Evolutionary conservation across 163 green algal species (phyloP), one percentile per base, ranked within the genome.

Genomic region (Chlamydomonas reinhardtii): DNA sequence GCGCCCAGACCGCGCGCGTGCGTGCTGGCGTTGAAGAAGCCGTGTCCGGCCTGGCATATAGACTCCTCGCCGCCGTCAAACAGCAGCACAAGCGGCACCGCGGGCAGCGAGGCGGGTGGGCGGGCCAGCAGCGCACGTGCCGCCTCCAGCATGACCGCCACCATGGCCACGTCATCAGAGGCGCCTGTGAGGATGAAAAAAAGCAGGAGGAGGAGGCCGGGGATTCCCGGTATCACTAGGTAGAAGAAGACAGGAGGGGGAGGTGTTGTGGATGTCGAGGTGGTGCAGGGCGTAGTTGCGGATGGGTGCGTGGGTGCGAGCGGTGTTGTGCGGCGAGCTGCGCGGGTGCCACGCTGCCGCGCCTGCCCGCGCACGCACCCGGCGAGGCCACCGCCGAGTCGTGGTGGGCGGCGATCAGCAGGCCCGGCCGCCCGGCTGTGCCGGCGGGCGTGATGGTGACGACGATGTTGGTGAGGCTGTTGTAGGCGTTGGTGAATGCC

Each of bases 51-150:
- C 81, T 88, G 89, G 81, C 89, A 90, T 35, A 92, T 89, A 31
- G 75, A 78, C 82, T 92, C 89, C 73, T 92, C 89, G 5, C 85
- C 89, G 16, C 89, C 89, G 5, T 88, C 89, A 72, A 88, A 91
- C 65, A 91, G 73, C n/a, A 92, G 88, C 22, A 92, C 79, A 29
- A 92, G 52, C 35, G 89, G 89, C 29, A 76, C 73, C 1, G 69
- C 69, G 1, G 81, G 81, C 70, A 88, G 69, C 20, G 39, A 11
- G 27, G 16, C 16, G 4, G 61, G 12, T 0, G 66, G 77, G 0
- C 76, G 69, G 0, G 37, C 31, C 34, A 90, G 48, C 73, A 90
- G 31, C 9, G 86, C 66, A 11, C 86, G 65, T 8, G 86, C 86
- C 8, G 79, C 78, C 79, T 90, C 86, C 34, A 90, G 73, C 79